Evolutionary conservation across 306 rosid genomes (phyloP).

Genomic region (Trifolium pratense): DNA sequence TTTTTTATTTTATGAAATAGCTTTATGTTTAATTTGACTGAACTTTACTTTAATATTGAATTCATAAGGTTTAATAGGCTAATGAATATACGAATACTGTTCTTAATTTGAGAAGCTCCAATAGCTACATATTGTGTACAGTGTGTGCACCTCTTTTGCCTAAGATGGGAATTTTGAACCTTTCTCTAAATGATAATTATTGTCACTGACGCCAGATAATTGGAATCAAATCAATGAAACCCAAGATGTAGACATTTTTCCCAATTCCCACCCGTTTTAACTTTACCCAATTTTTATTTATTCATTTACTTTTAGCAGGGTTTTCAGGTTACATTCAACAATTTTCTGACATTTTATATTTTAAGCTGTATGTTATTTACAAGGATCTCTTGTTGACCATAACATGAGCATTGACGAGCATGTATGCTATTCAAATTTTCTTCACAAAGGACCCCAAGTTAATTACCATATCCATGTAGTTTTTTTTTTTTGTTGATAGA

Average conservation of each 20-base stretch:
- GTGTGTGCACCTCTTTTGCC: neutral
- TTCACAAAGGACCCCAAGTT: too few species aligned
- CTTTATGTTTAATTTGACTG: neutral
- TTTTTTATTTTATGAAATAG: neutral
- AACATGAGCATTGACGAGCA: too few species aligned
- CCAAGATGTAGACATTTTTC: conserved; percentile 31
- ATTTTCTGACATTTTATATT: too few species aligned
- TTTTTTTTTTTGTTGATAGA: too few species aligned
- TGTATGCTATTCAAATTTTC: too few species aligned
- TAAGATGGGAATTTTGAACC: conserved; percentile 39
- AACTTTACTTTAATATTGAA: neutral
- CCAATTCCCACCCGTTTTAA: neutral
- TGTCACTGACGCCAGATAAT: conserved; percentile 46
- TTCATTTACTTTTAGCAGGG: too few species aligned
- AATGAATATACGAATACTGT: conserved; percentile 22
- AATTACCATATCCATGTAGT: too few species aligned
- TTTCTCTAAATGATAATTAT: neutral
- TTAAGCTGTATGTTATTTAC: too few species aligned
- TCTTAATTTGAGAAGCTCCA: conserved; percentile 7
- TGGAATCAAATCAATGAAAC: conserved; percentile 38
- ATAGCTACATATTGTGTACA: conserved; percentile 18
- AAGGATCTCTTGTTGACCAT: too few species aligned
- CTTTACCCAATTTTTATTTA: too few species aligned
- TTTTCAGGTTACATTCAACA: too few species aligned
- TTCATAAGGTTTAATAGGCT: neutral